Conservation (phyloP, 176 grass and related monocot genomes). For the Eleusine coracana region DNA sequence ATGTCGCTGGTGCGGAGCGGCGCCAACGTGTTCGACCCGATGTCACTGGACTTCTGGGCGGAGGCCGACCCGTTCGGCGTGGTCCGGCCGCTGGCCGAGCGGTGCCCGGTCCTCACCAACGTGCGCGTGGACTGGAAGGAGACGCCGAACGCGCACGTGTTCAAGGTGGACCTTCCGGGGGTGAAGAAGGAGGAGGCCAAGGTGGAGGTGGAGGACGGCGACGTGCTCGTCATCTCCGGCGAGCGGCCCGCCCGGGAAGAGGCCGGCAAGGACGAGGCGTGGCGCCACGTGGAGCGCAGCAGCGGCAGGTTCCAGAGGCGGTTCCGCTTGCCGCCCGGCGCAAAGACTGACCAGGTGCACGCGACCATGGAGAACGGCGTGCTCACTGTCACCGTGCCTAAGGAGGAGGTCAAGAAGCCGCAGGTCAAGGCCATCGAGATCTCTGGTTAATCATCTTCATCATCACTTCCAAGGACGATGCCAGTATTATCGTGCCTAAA, state of each 20-base stretch:
- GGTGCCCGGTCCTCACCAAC: constrained; percentile 45
- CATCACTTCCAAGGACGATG: background rate
- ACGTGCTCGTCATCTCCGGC: constrained; percentile 49
- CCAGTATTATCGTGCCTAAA: background rate
- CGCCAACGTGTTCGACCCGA: constrained; percentile 47
- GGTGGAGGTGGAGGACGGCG: constrained; percentile 55
- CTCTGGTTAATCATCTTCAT: constrained; percentile 32
- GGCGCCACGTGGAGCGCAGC: constrained; percentile 41
- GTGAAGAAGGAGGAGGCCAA: constrained; percentile 49
- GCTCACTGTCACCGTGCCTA: constrained; percentile 61
- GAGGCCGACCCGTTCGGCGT: constrained; percentile 48
- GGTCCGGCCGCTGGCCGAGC: constrained; percentile 44
- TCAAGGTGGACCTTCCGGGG: constrained; percentile 58
- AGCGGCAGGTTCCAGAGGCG: constrained; percentile 23
- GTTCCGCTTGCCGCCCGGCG: constrained; percentile 34
- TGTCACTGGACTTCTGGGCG: constrained; percentile 48
- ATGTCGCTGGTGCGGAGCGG: constrained; percentile 42
- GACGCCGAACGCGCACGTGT: constrained; percentile 51
- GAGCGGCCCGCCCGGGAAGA: constrained; percentile 34
- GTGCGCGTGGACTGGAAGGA: constrained; percentile 77
- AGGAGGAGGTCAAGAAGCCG: constrained; percentile 37
- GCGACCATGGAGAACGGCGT: constrained; percentile 52
- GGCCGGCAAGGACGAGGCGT: constrained; percentile 29
- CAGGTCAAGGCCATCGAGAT: constrained; percentile 47
- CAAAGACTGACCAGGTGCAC: constrained; percentile 39